Conservation (phyloP, 768 basidiomycete species). For the Leccinum rimulosum region DNA sequence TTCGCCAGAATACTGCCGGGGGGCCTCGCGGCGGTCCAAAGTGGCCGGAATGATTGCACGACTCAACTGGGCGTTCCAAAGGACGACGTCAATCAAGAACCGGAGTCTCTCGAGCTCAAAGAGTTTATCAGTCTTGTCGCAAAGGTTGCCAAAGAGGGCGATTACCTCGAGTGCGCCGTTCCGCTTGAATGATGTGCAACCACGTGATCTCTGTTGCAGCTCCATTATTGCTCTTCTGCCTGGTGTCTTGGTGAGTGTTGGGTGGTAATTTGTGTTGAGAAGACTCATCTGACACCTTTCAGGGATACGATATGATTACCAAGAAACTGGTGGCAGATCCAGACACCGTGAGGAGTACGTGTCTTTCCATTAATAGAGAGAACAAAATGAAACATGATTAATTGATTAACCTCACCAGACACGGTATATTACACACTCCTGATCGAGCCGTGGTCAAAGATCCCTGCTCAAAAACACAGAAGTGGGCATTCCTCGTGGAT, state of each 20-base stretch:
- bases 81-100: neutral
- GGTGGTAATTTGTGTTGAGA: neutral
- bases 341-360: slow-evolving; percentile 3
- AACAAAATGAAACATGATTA: too few relatives aligned
- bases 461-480: neutral
- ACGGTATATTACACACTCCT: neutral
- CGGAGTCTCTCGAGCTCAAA: neutral
- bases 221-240: slow-evolving; percentile 1
- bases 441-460: neutral
- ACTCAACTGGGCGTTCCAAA: neutral
- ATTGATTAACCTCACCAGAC: neutral
- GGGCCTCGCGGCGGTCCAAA: neutral
- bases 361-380: too few relatives aligned
- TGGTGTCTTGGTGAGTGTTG: slow-evolving; percentile 4
- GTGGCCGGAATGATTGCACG: neutral
- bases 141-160: neutral
- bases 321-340: neutral
- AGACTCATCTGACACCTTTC: neutral
- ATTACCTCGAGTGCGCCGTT: slow-evolving; percentile 7
- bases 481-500: neutral
- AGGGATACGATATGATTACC: slow-evolving; percentile 3
- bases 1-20: neutral
- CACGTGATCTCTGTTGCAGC: neutral
- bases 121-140: neutral
- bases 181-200: neutral